Percentiles rank a stretch among this genome's conserved stretches.
Evolutionary conservation across 2,329 filamentous ascomycete species (phyloP).

Genomic region (Emergomyces pasteurianus): DNA sequence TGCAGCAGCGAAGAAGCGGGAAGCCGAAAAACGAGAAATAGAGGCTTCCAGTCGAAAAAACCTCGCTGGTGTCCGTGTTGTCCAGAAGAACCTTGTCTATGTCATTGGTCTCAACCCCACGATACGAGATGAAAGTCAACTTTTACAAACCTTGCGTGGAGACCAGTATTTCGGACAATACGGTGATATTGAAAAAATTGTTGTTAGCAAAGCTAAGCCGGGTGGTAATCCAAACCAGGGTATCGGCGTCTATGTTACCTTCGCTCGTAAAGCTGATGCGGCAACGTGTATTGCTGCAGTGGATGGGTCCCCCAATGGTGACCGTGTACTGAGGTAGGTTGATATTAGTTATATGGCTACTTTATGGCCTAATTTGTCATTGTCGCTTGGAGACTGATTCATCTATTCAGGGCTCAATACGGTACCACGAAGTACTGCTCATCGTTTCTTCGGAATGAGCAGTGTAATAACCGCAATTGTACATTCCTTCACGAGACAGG

Average conservation of each 20-base stretch:
- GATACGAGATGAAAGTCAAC: conserved; percentile 72
- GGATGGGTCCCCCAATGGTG: conserved; percentile 83
- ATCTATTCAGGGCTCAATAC: conserved; percentile 46
- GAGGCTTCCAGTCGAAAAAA: conserved; percentile 95
- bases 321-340: conserved; percentile 74
- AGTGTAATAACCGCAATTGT: conserved; percentile 88
- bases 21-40: conserved; percentile 89
- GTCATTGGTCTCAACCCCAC: conserved; percentile 89
- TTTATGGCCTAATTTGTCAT: background rate
- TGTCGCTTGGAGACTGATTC: background rate
- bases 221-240: conserved; percentile 59
- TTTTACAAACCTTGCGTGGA: conserved; percentile 80
- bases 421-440: conserved; percentile 99
- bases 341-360: conserved; percentile 32
- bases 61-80: conserved; percentile 83
- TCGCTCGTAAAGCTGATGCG: conserved; percentile 82
- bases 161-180: conserved; percentile 96
- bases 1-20: conserved; percentile 78
- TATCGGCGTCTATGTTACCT: conserved; percentile 97
- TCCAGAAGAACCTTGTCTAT: conserved; percentile 98
- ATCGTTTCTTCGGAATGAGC: conserved; percentile 86
- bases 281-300: conserved; percentile 82
- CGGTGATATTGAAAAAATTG: conserved; percentile 96
- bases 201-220: conserved; percentile 91
- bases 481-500: conserved; percentile 97